Conservation (phyloP, 306 rosid species). For the Sicyos edulis region DNA sequence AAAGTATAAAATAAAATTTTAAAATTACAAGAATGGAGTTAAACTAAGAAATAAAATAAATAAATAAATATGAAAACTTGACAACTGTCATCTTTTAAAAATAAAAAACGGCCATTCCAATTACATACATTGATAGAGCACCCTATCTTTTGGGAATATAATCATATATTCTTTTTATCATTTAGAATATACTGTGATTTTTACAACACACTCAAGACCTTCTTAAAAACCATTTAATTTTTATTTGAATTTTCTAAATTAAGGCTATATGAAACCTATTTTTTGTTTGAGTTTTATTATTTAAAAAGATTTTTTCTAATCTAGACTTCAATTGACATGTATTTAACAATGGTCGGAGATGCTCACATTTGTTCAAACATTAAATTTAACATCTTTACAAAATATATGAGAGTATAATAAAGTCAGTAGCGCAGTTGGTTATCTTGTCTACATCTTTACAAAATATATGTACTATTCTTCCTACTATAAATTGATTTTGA, state of each 20-base stretch:
- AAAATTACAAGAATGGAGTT: neutral
- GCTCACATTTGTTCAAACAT: too few relatives aligned
- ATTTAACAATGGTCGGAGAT: too few relatives aligned
- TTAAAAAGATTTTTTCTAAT: too few relatives aligned
- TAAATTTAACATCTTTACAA: too few relatives aligned
- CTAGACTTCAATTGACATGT: too few relatives aligned
- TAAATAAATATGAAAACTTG: neutral
- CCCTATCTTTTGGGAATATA: neutral
- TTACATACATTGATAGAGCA: neutral
- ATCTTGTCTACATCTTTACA: too few relatives aligned
- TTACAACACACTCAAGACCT: neutral
- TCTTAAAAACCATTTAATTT: neutral
- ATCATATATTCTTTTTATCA: neutral
- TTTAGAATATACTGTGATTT: neutral
- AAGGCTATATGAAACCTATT: neutral
- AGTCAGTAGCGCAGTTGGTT: too few relatives aligned
- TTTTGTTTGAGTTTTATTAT: neutral
- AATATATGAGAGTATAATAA: too few relatives aligned
- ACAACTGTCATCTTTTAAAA: neutral
- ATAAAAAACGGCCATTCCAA: neutral
- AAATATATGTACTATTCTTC: too few relatives aligned
- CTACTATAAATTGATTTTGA: too few relatives aligned
- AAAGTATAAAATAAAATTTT: neutral
- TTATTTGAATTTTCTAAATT: too few relatives aligned
- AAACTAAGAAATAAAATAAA: neutral